Base-by-base conservation (phyloP, 768 basidiomycete genomes). In the Amanita muscaria region DNA sequence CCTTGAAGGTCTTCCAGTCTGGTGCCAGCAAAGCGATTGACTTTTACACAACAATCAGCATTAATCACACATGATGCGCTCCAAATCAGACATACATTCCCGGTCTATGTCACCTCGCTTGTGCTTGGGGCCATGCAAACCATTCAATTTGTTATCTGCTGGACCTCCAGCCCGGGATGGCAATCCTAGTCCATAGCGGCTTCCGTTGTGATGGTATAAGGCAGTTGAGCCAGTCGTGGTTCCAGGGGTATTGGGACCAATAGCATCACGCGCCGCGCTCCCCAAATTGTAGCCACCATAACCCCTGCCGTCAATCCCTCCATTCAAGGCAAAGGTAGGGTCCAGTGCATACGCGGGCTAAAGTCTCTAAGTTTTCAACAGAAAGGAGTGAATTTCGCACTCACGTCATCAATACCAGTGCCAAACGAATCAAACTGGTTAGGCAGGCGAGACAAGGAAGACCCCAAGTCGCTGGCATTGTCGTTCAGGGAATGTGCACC, bases 11-110 rank as follows among this genome's bases (percentile, higher is more conserved):
- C 96, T 59, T 99, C 96, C 43, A 99, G 72, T 33, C 92, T 82
- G 23, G 91, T 93, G 5, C 94, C 94, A 23, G 94, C 84, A 60
- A 97, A 99, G 4, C 96, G 84, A 67, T 99, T 99, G 64, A 93
- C 92, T 47, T 11, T 35, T 92, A 43, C 0, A 31, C 40, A 35
- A 23, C 11, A 43, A 44, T 46, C 32, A 56, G 46, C 40, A 46
- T 15, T 14, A 19, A 29, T 23, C 18, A 30, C 34, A 21, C 18
- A 23, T 19, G 41, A 22, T 36, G 15, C n/a, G 30, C 19, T 41
- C 22, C 31, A 23, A 38, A 41, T 16, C 30, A 21, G 32, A 54
- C 65, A 56, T 59, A 81, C 76, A 91, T 73, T 89, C 81, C 54
- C 91, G 80, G 61, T 94, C 90, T 57, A 91, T 75, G 55, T 96